Evolutionary conservation across 2,329 filamentous ascomycete species (phyloP).

Genomic region (Trichoderma atroviride): DNA sequence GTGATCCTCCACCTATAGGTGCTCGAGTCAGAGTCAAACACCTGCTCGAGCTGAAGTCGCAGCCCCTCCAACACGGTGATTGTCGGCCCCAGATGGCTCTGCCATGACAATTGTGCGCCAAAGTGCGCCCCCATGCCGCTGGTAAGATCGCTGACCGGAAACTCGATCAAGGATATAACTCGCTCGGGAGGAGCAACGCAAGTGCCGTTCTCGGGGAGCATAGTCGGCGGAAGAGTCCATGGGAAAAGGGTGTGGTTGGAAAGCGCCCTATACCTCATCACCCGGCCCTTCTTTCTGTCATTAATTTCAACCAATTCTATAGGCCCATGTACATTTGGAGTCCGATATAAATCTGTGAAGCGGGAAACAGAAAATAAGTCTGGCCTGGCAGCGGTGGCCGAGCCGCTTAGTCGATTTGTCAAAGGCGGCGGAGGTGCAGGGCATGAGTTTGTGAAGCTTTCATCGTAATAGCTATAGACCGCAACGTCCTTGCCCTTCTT

Average conservation of each 20-base stretch:
- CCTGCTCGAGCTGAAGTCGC: constrained; percentile 68
- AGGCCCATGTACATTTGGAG: constrained; percentile 64
- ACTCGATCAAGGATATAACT: constrained; percentile 69
- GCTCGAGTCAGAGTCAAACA: constrained; percentile 51
- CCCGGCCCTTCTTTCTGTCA: constrained; percentile 51
- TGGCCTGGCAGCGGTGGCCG: constrained; percentile 73
- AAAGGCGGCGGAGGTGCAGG: constrained; percentile 61
- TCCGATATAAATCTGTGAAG: constrained; percentile 77
- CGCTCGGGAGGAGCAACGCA: constrained; percentile 73
- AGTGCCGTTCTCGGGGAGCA: constrained; percentile 77
- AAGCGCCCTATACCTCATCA: constrained; percentile 51
- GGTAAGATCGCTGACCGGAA: constrained; percentile 52
- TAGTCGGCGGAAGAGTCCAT: constrained; percentile 80
- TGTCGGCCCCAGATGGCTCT: constrained; percentile 46
- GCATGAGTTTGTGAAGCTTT: constrained; percentile 63
- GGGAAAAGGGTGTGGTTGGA: constrained; percentile 87
- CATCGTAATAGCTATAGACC: constrained; percentile 45
- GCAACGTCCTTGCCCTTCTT: constrained; percentile 27
- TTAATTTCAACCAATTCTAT: constrained; percentile 44
- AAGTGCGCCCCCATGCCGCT: constrained; percentile 40
- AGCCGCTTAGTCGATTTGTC: constrained; percentile 69
- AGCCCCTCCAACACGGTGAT: constrained; percentile 59
- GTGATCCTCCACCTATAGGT: constrained; percentile 69
- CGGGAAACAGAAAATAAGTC: constrained; percentile 90
- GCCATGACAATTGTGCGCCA: constrained; percentile 41